phyloP scores from a whole-genome alignment of 495 filamentous ascomycete species.

The Delitschia confertaspora region DNA sequence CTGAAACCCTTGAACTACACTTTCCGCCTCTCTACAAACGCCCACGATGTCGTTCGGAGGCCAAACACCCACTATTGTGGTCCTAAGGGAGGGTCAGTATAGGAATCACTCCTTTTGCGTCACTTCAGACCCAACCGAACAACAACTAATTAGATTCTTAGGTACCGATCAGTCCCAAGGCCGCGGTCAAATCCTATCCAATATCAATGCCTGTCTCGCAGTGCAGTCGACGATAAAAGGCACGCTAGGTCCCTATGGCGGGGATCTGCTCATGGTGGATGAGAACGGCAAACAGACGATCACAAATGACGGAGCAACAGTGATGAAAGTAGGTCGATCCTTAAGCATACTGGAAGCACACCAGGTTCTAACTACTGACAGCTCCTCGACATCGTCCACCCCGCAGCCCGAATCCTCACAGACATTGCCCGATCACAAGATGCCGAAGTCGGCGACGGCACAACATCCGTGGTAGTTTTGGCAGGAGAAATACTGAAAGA shows the following conservation, averaged over 20 bases:
- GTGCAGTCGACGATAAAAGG: constrained; percentile 92
- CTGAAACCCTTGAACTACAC: constrained; percentile 26
- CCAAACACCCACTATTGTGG: constrained; percentile 96
- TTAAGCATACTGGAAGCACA: not conserved
- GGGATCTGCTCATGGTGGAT: constrained; percentile 91
- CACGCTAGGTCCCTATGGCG: constrained; percentile 95
- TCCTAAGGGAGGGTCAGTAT: constrained; percentile 86
- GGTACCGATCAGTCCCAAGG: constrained; percentile 96
- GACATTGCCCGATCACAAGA: constrained; percentile 98
- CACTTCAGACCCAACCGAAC: too few relatives aligned
- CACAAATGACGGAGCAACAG: constrained; percentile 97
- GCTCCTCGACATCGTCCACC: constrained; percentile 97
- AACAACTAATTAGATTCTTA: too few relatives aligned
- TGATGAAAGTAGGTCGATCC: constrained; percentile 73
- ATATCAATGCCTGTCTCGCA: constrained; percentile 97
- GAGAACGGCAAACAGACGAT: constrained; percentile 92
- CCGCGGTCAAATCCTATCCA: constrained; percentile 93
- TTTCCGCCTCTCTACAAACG: constrained; percentile 13
- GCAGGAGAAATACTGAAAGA: constrained; percentile 96
- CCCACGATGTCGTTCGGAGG: constrained; percentile 84
- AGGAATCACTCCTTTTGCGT: too few relatives aligned
- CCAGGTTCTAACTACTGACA: constrained; percentile 33
- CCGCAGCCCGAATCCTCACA: constrained; percentile 92
- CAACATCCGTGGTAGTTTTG: constrained; percentile 90
- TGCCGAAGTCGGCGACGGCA: constrained; percentile 96